These are phyloP conservation scores for Epichloe coenophiala DNA, from an alignment of 2,329 filamentous ascomycete genomes.

Conservation along the genomic window DNA sequence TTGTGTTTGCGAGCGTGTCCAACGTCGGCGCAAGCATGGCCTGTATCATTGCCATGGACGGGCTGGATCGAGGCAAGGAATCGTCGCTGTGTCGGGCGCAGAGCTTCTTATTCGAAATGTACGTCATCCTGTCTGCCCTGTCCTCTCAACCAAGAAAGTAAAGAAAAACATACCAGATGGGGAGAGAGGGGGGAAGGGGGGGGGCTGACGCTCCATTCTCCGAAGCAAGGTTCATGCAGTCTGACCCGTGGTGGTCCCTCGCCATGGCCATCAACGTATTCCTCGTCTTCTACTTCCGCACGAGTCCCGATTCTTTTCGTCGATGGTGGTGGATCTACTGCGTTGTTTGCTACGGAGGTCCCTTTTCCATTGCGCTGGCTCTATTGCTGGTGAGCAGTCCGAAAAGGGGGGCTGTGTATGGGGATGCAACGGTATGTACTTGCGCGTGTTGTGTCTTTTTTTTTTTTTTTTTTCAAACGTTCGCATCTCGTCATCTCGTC, in stretches of 20 bases:
- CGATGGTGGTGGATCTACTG: conserved; percentile 60
- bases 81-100: conserved; percentile 49
- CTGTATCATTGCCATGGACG: conserved; percentile 57
- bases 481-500: no score
- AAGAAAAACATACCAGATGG: no score
- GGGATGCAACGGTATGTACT: conserved; percentile 38
- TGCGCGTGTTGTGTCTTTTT: background rate
- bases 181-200: no score
- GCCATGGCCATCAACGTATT: conserved; percentile 77
- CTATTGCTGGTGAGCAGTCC: conserved; percentile 43
- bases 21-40: conserved; percentile 48
- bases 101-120: conserved; percentile 54
- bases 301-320: conserved; percentile 53
- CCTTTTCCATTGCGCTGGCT: conserved; percentile 51
- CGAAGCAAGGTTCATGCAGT: conserved; percentile 51
- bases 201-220: no score
- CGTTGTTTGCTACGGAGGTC: conserved; percentile 56
- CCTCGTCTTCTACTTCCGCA: conserved; percentile 50
- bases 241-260: conserved; percentile 64
- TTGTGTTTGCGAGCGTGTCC: conserved; percentile 45
- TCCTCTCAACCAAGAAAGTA: conserved; percentile 7
- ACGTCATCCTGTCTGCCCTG: conserved; percentile 20
- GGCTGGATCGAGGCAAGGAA: conserved; percentile 37
- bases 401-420: conserved; percentile 31
- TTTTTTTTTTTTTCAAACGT: no score